Evolutionary conservation across 2,329 filamentous ascomycete genomes (phyloP).

Genomic region (Verticillium nubilum): DNA sequence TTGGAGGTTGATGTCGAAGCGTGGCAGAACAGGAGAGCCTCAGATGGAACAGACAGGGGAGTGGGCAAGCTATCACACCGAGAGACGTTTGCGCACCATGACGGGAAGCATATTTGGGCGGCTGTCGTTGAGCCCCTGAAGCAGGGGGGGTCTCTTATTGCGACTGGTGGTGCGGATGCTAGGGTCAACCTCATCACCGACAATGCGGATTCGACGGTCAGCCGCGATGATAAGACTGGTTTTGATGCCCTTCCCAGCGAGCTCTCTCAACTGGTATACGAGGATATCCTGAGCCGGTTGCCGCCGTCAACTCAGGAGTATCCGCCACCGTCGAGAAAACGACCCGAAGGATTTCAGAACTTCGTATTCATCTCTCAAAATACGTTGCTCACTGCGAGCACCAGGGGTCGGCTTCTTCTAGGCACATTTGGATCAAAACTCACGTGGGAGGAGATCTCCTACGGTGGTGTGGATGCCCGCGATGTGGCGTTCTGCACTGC

Average conservation of each 20-base stretch:
- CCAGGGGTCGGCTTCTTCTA: slow-evolving; percentile 53
- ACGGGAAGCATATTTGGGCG: slow-evolving; percentile 90
- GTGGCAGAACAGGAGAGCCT: slow-evolving; percentile 1
- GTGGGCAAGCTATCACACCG: slow-evolving; percentile 40
- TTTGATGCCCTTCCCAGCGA: slow-evolving; percentile 2
- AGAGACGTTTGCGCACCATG: slow-evolving; percentile 59
- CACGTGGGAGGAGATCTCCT: slow-evolving; percentile 36
- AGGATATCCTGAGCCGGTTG: slow-evolving; percentile 21
- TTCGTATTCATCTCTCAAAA: slow-evolving; percentile 57
- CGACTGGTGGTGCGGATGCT: slow-evolving; percentile 83
- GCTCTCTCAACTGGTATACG: slow-evolving; percentile 22
- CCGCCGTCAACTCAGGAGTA: slow-evolving; percentile 6
- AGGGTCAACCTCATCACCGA: slow-evolving; percentile 47
- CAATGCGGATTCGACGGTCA: neutral
- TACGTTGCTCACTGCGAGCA: slow-evolving; percentile 52
- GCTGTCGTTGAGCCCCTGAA: slow-evolving; percentile 17
- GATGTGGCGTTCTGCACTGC: slow-evolving; percentile 43
- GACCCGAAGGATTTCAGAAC: slow-evolving; percentile 37
- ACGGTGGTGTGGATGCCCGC: slow-evolving; percentile 24
- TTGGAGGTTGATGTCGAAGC: slow-evolving; percentile 32
- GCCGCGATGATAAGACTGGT: neutral
- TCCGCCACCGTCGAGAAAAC: slow-evolving; percentile 5
- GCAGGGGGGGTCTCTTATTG: slow-evolving; percentile 16
- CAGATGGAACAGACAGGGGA: slow-evolving; percentile 3
- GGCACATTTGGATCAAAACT: slow-evolving; percentile 27